These are phyloP conservation scores for Penicillium fuscoglaucum DNA, from an alignment of 2,329 filamentous ascomycete genomes.

Conservation along the genomic window DNA sequence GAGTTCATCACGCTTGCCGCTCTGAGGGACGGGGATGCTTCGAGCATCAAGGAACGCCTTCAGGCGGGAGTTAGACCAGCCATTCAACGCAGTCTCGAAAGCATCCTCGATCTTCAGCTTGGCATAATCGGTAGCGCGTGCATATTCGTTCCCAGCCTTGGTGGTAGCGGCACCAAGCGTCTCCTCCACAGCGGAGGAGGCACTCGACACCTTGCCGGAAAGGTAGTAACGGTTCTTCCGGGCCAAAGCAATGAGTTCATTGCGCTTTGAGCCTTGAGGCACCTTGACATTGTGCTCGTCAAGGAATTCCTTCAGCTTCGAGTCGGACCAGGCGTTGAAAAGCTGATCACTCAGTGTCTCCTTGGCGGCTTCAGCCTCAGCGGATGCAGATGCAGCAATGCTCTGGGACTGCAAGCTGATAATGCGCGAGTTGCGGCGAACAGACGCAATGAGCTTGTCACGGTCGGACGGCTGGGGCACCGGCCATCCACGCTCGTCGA, in stretches of 20 bases:
- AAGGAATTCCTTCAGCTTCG: constrained; percentile 84
- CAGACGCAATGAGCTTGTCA: constrained; percentile 82
- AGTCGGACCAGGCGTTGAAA: constrained; percentile 87
- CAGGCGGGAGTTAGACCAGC: constrained; percentile 74
- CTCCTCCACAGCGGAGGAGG: constrained; percentile 49
- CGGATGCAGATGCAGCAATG: constrained; percentile 60
- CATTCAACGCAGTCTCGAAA: constrained; percentile 62
- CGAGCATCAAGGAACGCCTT: constrained; percentile 78
- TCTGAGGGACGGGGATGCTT: constrained; percentile 72
- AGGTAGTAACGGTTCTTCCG: constrained; percentile 78
- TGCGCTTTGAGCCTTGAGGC: constrained; percentile 85
- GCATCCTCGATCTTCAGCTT: constrained; percentile 63
- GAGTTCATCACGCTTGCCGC: constrained; percentile 69
- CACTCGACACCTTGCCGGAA: constrained; percentile 51
- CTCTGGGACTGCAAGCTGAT: constrained; percentile 69
- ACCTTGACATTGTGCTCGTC: constrained; percentile 89
- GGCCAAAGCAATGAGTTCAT: constrained; percentile 85
- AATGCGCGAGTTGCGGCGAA: constrained; percentile 86
- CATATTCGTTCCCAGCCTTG: constrained; percentile 72
- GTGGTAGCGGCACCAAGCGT: constrained; percentile 70
- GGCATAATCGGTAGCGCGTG: constrained; percentile 71
- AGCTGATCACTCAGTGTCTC: constrained; percentile 76
- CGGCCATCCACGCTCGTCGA: constrained; percentile 82
- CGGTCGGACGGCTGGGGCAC: constrained; percentile 80
- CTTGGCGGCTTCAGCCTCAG: constrained; percentile 69